A percentile compares a stretch with the other conserved stretches of the same genome.
Conservation (phyloP, 768 basidiomycete genomes). For the Leucocoprinus sp. region DNA sequence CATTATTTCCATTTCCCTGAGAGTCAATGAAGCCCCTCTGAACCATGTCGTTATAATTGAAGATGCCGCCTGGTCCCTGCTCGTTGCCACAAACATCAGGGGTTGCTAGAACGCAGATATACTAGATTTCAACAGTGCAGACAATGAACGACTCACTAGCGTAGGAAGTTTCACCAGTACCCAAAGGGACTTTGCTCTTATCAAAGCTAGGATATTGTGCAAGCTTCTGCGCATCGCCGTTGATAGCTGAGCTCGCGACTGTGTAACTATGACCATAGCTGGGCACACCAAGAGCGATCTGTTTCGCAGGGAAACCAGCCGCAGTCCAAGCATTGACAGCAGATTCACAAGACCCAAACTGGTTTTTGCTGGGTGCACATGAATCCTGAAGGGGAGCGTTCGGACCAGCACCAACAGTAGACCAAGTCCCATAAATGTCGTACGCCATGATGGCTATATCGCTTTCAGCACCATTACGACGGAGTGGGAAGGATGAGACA, state of each 20-base stretch:
- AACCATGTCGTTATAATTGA: constrained; percentile 50
- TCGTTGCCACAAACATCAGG: constrained; percentile 37
- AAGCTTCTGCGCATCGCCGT: constrained; percentile 21
- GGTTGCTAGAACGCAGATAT: constrained; percentile 2
- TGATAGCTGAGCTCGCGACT: constrained; percentile 29
- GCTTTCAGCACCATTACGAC: neutral
- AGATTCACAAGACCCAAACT: constrained; percentile 62
- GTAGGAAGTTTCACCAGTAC: constrained; percentile 36
- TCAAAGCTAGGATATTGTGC: constrained; percentile 29
- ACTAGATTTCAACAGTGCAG: constrained; percentile 3
- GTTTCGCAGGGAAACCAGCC: constrained; percentile 62
- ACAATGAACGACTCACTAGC: constrained; percentile 16
- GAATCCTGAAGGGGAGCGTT: constrained; percentile 77
- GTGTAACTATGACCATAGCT: constrained; percentile 70
- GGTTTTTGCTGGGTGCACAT: constrained; percentile 47
- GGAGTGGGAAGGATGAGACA: constrained; percentile 8
- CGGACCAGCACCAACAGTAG: constrained; percentile 49
- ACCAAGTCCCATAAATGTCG: constrained; percentile 44
- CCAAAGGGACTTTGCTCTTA: constrained; percentile 33
- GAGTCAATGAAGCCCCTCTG: constrained; percentile 36
- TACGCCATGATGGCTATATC: constrained; percentile 52
- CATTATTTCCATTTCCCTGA: constrained; percentile 31
- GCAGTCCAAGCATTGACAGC: constrained; percentile 63
- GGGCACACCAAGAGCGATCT: constrained; percentile 73
- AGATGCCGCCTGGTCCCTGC: constrained; percentile 33